Conservation (phyloP, 2,329 filamentous ascomycete species). For the Cryoendolithus antarcticus region DNA sequence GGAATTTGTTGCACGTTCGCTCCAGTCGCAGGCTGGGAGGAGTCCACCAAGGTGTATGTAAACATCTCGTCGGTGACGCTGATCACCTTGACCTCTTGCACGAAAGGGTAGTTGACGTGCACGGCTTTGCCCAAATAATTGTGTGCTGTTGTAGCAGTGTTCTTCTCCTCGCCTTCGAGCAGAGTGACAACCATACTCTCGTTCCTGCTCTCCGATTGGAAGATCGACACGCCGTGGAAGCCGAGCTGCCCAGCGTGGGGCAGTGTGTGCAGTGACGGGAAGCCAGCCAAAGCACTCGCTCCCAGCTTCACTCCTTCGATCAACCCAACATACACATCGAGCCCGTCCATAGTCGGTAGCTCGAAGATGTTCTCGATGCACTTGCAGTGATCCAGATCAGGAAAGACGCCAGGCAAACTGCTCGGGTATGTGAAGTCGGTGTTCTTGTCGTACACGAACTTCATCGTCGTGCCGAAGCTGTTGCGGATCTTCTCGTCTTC, state of each 20-base stretch:
- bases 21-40: slow-evolving; percentile 24
- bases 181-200: slow-evolving; percentile 92
- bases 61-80: slow-evolving; percentile 90
- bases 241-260: slow-evolving; percentile 70
- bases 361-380: slow-evolving; percentile 97
- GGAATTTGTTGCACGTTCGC: slow-evolving; percentile 52
- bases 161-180: slow-evolving; percentile 57
- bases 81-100: slow-evolving; percentile 84
- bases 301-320: slow-evolving; percentile 76
- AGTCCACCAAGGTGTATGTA: slow-evolving; percentile 60
- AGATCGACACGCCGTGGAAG: slow-evolving; percentile 85
- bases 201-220: slow-evolving; percentile 90
- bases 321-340: slow-evolving; percentile 73
- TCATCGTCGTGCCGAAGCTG: slow-evolving; percentile 80
- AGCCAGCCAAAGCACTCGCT: slow-evolving; percentile 74
- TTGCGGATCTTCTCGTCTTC: slow-evolving; percentile 73
- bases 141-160: slow-evolving; percentile 61
- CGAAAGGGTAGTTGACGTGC: slow-evolving; percentile 86
- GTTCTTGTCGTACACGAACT: slow-evolving; percentile 75
- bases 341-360: slow-evolving; percentile 77
- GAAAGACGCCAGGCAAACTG: slow-evolving; percentile 78
- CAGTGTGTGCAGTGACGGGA: slow-evolving; percentile 78
- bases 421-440: slow-evolving; percentile 76
- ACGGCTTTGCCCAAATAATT: slow-evolving; percentile 72
- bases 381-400: slow-evolving; percentile 72